Evolutionary conservation across 2,329 filamentous ascomycete genomes (phyloP).

Genomic region (Clonostachys sp.): DNA sequence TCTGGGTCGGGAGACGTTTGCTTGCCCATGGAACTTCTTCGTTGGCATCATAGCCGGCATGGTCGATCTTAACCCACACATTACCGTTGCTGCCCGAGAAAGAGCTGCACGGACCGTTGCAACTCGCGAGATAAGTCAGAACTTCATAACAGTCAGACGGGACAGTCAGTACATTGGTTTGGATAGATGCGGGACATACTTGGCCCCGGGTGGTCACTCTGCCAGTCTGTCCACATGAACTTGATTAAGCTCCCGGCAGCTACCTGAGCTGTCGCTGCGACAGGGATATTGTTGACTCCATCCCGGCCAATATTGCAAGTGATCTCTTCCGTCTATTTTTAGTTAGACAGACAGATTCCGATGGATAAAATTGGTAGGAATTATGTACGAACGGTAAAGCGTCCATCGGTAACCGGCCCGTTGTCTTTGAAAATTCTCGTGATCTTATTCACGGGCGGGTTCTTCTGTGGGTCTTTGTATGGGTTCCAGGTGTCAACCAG

Average conservation of each 20-base stretch:
- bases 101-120: constrained; percentile 45
- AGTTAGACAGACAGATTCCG: too few relatives aligned
- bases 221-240: constrained; percentile 32
- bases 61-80: constrained; percentile 57
- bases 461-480: constrained; percentile 17
- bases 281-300: constrained; percentile 15
- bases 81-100: constrained; percentile 11
- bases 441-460: constrained; percentile 13
- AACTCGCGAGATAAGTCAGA: constrained; percentile 57
- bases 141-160: constrained; percentile 16
- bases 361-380: too few relatives aligned
- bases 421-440: constrained; percentile 16
- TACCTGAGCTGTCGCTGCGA: constrained; percentile 16
- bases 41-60: constrained; percentile 41
- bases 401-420: constrained; percentile 16
- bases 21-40: constrained; percentile 20
- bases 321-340: constrained; percentile 13
- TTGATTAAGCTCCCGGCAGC: constrained; percentile 27
- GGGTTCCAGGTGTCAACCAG: constrained; percentile 18
- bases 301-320: constrained; percentile 12
- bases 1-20: constrained; percentile 32
- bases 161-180: rapidly evolving
- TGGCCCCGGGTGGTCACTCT: constrained; percentile 36
- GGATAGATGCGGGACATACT: constrained; percentile 7
- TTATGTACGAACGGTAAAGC: constrained; percentile 6